phyloP scores from a whole-genome alignment of 176 grass and related monocot genomes.

The Stipa capillata region DNA sequence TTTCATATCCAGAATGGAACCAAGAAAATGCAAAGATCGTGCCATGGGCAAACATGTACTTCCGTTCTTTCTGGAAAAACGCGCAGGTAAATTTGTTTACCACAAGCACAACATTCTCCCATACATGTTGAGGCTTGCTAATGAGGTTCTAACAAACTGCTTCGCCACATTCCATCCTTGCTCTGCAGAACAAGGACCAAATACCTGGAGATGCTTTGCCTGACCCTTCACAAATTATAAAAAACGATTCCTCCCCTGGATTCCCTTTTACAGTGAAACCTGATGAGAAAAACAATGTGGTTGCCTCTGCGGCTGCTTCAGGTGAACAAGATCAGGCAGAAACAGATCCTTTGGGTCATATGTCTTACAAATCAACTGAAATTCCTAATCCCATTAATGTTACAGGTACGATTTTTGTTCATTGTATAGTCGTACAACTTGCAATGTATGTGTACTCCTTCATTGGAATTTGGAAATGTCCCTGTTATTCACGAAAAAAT shows the following conservation, averaged over 20 bases:
- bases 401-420: slow-evolving; percentile 18
- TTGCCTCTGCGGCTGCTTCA: too few relatives aligned
- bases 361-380: slow-evolving; percentile 31
- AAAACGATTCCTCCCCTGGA: slow-evolving; percentile 33
- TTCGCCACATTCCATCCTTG: background rate
- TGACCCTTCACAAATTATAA: slow-evolving; percentile 39
- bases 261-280: slow-evolving; percentile 22
- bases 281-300: slow-evolving; percentile 8
- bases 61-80: slow-evolving; percentile 86
- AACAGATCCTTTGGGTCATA: slow-evolving; percentile 22
- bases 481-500: background rate
- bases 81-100: slow-evolving; percentile 29
- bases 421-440: background rate
- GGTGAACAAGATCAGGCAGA: slow-evolving; percentile 12
- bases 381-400: slow-evolving; percentile 15
- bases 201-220: slow-evolving; percentile 23
- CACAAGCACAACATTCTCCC: background rate
- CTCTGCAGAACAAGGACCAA: slow-evolving; percentile 39
- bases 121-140: background rate
- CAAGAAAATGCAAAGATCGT: slow-evolving; percentile 67
- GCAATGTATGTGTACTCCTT: background rate
- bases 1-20: slow-evolving; percentile 55
- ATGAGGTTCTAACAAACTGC: background rate
- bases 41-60: slow-evolving; percentile 84
- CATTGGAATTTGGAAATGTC: background rate